Percentiles rank a stretch among this genome's conserved stretches.
Evolutionary conservation across 2,329 filamentous ascomycete species (phyloP).

Genomic region (Alternaria incomplexa): DNA sequence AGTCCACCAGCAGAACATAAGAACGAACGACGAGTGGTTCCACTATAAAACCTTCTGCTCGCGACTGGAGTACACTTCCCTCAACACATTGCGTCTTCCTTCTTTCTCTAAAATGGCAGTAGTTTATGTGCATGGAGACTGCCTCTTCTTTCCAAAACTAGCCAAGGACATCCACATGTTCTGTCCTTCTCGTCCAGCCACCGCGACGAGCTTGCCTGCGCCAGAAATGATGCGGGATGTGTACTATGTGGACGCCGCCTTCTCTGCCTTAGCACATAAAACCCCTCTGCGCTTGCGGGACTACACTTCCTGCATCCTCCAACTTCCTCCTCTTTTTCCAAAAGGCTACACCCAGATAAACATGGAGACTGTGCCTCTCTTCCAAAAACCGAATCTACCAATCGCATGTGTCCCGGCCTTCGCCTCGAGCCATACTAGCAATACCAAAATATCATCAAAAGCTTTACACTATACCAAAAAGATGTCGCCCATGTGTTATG

Average conservation of each 20-base stretch:
- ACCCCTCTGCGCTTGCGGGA: fast-evolving
- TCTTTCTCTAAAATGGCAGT: too few species aligned
- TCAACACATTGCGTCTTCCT: background rate
- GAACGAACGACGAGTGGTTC: fast-evolving
- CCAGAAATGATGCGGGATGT: background rate
- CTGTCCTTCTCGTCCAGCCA: background rate
- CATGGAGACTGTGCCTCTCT: background rate
- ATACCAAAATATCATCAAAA: background rate
- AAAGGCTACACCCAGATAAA: background rate
- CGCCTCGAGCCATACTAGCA: background rate
- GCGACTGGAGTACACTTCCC: background rate
- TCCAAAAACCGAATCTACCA: too few species aligned
- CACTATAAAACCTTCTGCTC: background rate
- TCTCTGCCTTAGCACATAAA: background rate
- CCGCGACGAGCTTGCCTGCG: background rate
- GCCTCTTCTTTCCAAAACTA: background rate
- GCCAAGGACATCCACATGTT: fast-evolving
- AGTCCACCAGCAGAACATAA: background rate
- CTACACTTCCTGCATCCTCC: background rate
- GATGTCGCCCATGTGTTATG: too few species aligned
- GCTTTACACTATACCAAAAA: background rate
- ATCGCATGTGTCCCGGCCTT: background rate
- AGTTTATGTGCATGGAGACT: too few species aligned
- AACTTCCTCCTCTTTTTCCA: background rate
- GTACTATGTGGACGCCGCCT: background rate